Evolutionary conservation across 306 rosid species (phyloP).

Genomic region (Cajanus cajan): DNA sequence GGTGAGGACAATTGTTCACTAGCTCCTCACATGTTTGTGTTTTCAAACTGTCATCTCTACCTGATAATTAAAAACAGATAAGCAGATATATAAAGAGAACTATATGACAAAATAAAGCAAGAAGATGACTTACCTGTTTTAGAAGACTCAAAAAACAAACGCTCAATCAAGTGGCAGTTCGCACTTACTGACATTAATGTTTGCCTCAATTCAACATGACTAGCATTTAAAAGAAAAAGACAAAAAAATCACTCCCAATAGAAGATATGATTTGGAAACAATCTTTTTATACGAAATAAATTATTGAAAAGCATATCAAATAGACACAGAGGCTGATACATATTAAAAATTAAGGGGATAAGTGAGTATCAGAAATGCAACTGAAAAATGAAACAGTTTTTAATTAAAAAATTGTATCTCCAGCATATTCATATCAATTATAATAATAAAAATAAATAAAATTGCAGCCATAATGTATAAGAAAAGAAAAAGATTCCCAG

Average conservation of each 20-base stretch:
- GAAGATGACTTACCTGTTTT: slow-evolving; percentile 64
- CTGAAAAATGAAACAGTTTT: no score
- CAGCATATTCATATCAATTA: no score
- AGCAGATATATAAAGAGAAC: slow-evolving; percentile 28
- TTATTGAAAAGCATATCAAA: no score
- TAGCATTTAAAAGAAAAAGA: slow-evolving; percentile 24
- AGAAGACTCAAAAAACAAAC: slow-evolving; percentile 88
- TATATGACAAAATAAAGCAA: slow-evolving; percentile 13
- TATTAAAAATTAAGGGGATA: no score
- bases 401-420: no score
- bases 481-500: no score
- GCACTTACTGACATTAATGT: slow-evolving; percentile 84
- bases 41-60: slow-evolving; percentile 98
- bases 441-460: no score
- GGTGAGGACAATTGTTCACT: slow-evolving; percentile 72
- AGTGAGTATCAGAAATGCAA: no score
- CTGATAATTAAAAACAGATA: slow-evolving; percentile 52
- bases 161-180: slow-evolving; percentile 81
- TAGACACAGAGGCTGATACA: no score
- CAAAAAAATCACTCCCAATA: slow-evolving; percentile 6
- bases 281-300: slow-evolving; percentile 1
- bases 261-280: neutral
- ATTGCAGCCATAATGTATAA: no score
- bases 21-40: slow-evolving; percentile 72
- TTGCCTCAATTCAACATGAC: slow-evolving; percentile 95